phyloP scores from a whole-genome alignment of 768 basidiomycete species.

The Calocybe cyanea region DNA sequence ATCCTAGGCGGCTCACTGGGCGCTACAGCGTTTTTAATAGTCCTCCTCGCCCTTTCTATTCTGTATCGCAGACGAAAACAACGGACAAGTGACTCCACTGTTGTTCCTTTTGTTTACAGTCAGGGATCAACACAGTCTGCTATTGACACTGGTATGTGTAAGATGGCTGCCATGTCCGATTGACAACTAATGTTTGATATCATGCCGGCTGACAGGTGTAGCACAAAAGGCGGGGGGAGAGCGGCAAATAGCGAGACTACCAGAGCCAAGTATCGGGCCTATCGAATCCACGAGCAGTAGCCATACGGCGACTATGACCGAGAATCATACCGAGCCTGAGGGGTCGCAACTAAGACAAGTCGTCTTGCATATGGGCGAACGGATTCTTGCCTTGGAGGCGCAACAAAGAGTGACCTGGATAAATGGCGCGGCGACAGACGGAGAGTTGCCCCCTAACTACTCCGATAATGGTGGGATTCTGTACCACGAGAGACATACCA shows the following conservation, averaged over 20 bases:
- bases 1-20: conserved; percentile 4
- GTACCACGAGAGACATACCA: not conserved
- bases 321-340: not conserved
- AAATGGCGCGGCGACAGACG: not conserved
- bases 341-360: not conserved
- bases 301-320: not conserved
- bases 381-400: not conserved
- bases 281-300: not conserved
- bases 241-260: not conserved
- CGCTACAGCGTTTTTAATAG: not conserved
- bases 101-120: not conserved
- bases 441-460: not conserved
- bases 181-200: not conserved
- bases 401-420: conserved; percentile 1
- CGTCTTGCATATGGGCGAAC: conserved; percentile 5
- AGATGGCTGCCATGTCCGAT: no score
- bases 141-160: not conserved
- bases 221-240: not conserved
- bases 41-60: not conserved
- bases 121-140: not conserved
- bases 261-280: not conserved
- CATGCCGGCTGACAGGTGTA: not conserved
- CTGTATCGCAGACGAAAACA: not conserved
- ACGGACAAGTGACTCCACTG: not conserved
- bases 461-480: not conserved